Base-by-base conservation (phyloP, 148 eudicot species). In the Agrostemma githago region DNA sequence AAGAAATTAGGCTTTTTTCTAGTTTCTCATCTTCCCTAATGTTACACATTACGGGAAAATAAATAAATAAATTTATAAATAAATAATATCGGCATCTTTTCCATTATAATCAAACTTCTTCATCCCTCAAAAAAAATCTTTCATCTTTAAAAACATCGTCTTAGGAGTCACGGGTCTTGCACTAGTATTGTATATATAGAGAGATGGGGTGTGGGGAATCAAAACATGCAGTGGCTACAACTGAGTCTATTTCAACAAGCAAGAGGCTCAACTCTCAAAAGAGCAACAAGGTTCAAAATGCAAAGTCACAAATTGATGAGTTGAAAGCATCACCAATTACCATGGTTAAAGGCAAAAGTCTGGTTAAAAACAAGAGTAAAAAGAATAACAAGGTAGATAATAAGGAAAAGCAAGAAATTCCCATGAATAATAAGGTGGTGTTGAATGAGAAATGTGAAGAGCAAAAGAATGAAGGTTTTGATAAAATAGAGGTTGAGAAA, bases 181-280 rank as follows among this genome's bases (percentile, higher is more conserved):
- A 51, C 16, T 10, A 51, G 14, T 51, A 51, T 11, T 14, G 3
- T 51, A 51, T 12, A 43, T 7, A 7, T 43, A 43, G 37, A 68
- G 39, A 48, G 65, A 88, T 86, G 92, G 92, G 92, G 57, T 88
- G 92, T 82, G 85, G 89, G 59, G 72, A 82, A 85, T 88, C 89
- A 71, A 86, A 86, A 74, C 84, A 84, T 8, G 81, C 85, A 5
- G 78, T 78, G 53, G 82, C 84, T 9, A 84, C 85, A 39, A 76
- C 72, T 11, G 77, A 84, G 11, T 68, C 81, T 15, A 19, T 82
- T 72, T 81, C 72, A 70, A 63, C 61, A 15, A 72, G 70, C 80
- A 82, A 79, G 77, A 79, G 77, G 17, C 54, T 71, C 34, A 53
- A 66, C 15, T 81, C 76, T 17, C 19, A 20, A 12, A 66, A 16